Conservation (phyloP, 169 alveolate species). For the Neospora caninum region DNA sequence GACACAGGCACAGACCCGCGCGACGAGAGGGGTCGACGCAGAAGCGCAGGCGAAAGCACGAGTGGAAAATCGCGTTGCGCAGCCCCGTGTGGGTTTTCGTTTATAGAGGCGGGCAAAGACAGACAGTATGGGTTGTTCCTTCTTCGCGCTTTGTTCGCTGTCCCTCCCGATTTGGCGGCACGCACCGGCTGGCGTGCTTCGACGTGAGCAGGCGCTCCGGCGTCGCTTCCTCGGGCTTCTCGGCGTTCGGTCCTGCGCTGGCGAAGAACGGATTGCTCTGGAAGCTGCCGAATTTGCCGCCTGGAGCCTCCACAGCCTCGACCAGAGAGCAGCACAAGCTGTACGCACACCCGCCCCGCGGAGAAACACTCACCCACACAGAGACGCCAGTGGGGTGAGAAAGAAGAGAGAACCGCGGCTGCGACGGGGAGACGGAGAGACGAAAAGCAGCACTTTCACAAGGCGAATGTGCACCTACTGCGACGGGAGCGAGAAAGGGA, state of each 20-base stretch:
- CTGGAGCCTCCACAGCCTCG: slow-evolving; percentile 28
- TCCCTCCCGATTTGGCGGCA: not conserved
- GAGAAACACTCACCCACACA: not conserved
- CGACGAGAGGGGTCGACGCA: too few species aligned
- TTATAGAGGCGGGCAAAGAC: too few species aligned
- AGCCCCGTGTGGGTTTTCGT: too few species aligned
- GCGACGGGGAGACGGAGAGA: not conserved
- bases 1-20: too few species aligned
- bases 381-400: not conserved
- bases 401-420: too few species aligned
- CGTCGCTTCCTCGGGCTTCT: not conserved
- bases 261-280: not conserved
- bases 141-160: too few species aligned
- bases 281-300: not conserved
- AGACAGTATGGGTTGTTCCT: too few species aligned
- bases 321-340: slow-evolving; percentile 16
- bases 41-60: too few species aligned
- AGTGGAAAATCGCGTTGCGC: too few species aligned
- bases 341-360: not conserved
- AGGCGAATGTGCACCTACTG: not conserved
- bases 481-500: not conserved
- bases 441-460: not conserved
- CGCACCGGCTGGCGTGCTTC: not conserved
- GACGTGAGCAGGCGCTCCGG: slow-evolving; percentile 22
- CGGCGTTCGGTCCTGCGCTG: not conserved